phyloP scores from a whole-genome alignment of 2,329 filamentous ascomycete genomes.

The Pestalotiopsis sp. region DNA sequence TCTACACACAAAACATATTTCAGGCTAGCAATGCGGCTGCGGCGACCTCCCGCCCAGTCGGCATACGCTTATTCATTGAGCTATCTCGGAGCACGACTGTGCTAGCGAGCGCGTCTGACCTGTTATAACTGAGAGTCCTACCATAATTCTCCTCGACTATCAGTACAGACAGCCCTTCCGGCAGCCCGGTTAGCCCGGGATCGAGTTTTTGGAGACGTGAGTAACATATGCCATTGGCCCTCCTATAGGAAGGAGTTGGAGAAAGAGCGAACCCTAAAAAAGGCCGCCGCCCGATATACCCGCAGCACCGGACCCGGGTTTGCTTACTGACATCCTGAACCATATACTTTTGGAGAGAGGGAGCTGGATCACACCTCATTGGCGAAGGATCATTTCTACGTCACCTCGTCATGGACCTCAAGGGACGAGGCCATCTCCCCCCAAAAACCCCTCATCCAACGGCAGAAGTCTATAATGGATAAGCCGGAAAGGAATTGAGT shows the following conservation, averaged over 20 bases:
- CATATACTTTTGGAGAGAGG: neutral
- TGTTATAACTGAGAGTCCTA: neutral
- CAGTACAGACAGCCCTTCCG: neutral
- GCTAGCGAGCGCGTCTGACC: neutral
- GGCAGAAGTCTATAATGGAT: neutral
- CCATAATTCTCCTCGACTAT: neutral
- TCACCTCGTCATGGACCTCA: conserved; percentile 4
- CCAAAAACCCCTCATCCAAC: conserved; percentile 2
- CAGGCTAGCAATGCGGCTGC: neutral
- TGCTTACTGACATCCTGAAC: conserved; percentile 4
- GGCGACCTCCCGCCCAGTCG: neutral
- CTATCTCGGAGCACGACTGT: neutral
- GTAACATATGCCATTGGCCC: conserved; percentile 3
- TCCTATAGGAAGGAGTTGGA: neutral
- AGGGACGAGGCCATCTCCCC: neutral
- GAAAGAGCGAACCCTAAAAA: conserved; percentile 4
- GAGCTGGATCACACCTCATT: neutral
- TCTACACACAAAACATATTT: neutral
- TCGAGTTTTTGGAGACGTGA: neutral
- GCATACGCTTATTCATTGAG: neutral
- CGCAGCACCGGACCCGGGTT: neutral
- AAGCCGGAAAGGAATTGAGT: neutral
- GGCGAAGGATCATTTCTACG: conserved; percentile 1
- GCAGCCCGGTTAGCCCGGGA: neutral
- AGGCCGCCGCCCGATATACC: conserved; percentile 5